Base-by-base conservation (phyloP, 2,329 filamentous ascomycete species). In the Colletotrichum musicola region DNA sequence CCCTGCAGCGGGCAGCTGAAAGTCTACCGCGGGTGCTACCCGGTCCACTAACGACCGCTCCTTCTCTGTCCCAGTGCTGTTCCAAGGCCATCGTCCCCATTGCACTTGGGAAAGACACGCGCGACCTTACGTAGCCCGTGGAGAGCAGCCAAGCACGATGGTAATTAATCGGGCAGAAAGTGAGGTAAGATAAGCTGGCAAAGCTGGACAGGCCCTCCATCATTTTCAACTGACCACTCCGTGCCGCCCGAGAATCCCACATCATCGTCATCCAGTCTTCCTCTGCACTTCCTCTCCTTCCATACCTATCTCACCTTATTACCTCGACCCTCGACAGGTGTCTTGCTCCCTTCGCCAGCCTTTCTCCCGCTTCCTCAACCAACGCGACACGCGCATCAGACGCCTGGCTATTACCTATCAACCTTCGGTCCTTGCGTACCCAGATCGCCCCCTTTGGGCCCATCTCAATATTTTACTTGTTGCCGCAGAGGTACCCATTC, bases 131-230 rank as follows among this genome's bases (percentile, higher is more conserved):
- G 58, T 56, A 62, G 50, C 40, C 22, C 49, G 40, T 62, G 63
- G 63, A 66, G 63, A 66, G 51, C 53, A 57, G 59, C 59, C 59
- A 67, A 57, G 64, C 53, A 57, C 18, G 44, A 51, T 63, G 38
- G 53, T 44, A 64, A 58, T 42, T 51, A 50, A 64, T 64, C 35
- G 60, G 27, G 13, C 42, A 25, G 60, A 18, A 16, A 38, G 40
- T 54, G 25, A 46, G 38, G 51, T 62, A 30, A 42, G 44, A 25
- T 30, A 59, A 49, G n/a, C 9, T 49, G 42, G 57, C 18, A 46
- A 18, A 56, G 64, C 27, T 27, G 53, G 20, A 42, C 56, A 16
- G n/a, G 54, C 53, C 44, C 55, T 67, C 14, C n/a, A 58, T 25
- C 25, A 66, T 40, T 66, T 55, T 49, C 56, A 55, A 55, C 40